phyloP scores from a whole-genome alignment of 1,284 basidiomycete genomes.

The Melampsora larici-populina region DNA sequence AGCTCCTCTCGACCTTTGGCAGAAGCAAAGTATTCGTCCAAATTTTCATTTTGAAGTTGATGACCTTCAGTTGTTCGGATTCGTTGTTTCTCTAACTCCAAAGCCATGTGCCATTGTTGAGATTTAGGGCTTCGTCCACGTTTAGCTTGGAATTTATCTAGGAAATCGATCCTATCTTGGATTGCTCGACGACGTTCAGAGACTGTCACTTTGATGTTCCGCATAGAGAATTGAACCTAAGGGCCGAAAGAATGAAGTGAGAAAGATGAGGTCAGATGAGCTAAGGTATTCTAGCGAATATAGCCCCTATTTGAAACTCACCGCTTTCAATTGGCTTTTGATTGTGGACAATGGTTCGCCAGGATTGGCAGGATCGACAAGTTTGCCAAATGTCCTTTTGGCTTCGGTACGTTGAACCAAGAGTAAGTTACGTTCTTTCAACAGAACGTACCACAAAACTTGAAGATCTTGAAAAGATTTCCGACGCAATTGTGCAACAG shows the following conservation, averaged over 20 bases:
- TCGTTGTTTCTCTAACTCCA: conserved; percentile 25
- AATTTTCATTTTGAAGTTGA: not conserved
- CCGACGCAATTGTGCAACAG: conserved; percentile 72
- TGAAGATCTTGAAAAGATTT: conserved; percentile 91
- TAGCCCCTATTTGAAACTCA: not conserved
- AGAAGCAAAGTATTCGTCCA: not conserved
- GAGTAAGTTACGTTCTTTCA: conserved; percentile 81
- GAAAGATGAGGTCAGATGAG: not conserved
- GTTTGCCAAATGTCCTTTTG: conserved; percentile 58
- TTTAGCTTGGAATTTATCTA: conserved; percentile 34
- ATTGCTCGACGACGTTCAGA: conserved; percentile 38
- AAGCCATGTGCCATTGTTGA: conserved; percentile 28
- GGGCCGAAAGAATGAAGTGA: not conserved
- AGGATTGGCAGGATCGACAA: conserved; percentile 39
- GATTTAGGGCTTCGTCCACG: not conserved
- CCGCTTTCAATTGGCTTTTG: conserved; percentile 26
- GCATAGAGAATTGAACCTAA: conserved; percentile 39
- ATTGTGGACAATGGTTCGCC: conserved; percentile 43
- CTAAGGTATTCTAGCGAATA: not conserved
- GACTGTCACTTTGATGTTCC: conserved; percentile 43
- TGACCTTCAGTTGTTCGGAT: not conserved
- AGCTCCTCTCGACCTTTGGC: not conserved
- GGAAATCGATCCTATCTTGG: conserved; percentile 20
- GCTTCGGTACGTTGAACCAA: conserved; percentile 79
- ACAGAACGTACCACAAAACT: conserved; percentile 82